Evolutionary conservation across 768 basidiomycete species (phyloP), one percentile per base, ranked within the genome.

Genomic region (Lyophyllum decastes): DNA sequence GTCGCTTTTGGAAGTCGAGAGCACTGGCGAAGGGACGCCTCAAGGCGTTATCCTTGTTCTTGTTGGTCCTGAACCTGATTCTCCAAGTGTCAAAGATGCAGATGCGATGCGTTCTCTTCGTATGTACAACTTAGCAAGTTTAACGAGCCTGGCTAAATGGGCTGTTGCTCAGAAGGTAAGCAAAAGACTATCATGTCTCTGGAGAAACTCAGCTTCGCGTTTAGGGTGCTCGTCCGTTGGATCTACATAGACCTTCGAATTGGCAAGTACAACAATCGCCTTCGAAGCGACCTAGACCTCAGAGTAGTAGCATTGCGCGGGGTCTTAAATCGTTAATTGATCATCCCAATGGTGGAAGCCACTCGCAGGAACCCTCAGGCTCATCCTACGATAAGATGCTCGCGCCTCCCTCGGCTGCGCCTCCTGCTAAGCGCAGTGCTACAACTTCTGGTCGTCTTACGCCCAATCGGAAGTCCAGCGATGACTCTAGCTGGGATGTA

Each of bases 121-220:
- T 40, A 93, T 94, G 91, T 94, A 94, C 69, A 94, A 87, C 65
- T 77, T 94, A 19, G 77, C 84, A 19, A 91, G 91, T 66, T 72
- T 94, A 6, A 79, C 82, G 9, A 92, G 82, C 63, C 78, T 94
- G 12, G 90, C 89, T 1, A 86, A 85, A 65, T 94, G 89, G 89
- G 79, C 84, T 0, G 72, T 87, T 17, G 73, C 86, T 10, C 85
- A 88, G 57, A 88, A 87, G 71, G 92, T 88, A 60, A 41, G 73
- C 40, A 46, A 21, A 12, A 30, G 25, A 3, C 25, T 21, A 45
- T 41, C 41, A 19, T 24, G 14, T 27, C 46, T 52, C 33, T 60
- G 49, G 59, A 24, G 58, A 48, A 35, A 56, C 27, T 64, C 34
- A 55, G 41, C 14, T 14, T 38, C 6, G 2, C 43, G 55, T 27